Conservation (phyloP, 306 rosid species). For the Vachellia collinsii region DNA sequence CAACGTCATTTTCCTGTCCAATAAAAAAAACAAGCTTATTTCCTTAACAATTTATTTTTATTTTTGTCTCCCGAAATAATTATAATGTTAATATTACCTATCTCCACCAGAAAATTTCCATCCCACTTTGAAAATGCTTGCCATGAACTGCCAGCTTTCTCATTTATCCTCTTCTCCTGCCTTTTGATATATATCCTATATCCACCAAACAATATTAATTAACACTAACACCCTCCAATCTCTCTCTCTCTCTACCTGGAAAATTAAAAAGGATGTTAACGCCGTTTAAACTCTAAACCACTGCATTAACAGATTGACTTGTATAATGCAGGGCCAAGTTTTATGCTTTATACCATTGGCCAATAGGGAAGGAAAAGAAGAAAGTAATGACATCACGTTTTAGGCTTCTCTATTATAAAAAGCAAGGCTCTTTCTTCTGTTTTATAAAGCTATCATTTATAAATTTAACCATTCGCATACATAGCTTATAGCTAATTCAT, state of each 20-base stretch:
- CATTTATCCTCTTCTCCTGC: not conserved
- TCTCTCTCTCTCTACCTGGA: not conserved
- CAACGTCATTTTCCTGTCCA: not conserved
- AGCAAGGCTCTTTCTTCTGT: constrained; percentile 1
- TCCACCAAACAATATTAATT: not conserved
- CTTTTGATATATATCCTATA: no score
- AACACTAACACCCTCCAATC: not conserved
- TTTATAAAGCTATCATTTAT: not conserved
- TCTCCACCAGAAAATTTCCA: not conserved
- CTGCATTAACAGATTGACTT: not conserved
- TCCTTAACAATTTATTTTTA: not conserved
- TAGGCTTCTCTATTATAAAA: constrained; percentile 27
- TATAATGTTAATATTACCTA: not conserved
- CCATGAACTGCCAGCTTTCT: not conserved
- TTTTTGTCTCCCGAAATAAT: not conserved
- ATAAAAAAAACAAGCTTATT: not conserved
- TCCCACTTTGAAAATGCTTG: not conserved
- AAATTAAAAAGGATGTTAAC: not conserved
- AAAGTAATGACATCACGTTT: constrained; percentile 16
- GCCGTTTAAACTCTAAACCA: not conserved
- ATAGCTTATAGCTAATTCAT: not conserved
- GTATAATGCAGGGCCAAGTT: not conserved
- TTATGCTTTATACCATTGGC: not conserved
- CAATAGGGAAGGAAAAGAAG: not conserved
- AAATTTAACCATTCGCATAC: not conserved